These are phyloP conservation scores for Massariosphaeria phaeospora DNA, from an alignment of 495 filamentous ascomycete genomes.

Conservation along the genomic window DNA sequence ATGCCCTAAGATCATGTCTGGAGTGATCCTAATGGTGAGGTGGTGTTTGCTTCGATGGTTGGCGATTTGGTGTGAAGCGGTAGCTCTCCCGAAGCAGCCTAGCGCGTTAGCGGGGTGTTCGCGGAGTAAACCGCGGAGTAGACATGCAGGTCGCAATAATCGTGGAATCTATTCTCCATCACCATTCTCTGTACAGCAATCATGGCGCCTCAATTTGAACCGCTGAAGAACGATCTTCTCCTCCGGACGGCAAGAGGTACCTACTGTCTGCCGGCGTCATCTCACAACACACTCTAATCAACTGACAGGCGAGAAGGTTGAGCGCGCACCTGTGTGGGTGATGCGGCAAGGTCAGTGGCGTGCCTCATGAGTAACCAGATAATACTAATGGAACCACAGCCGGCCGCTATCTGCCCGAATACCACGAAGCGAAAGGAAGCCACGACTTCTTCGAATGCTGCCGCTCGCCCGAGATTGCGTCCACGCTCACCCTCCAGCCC, in stretches of 20 bases:
- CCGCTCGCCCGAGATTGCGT: conserved; percentile 85
- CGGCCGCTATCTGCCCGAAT: conserved; percentile 95
- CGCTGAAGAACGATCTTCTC: conserved; percentile 85
- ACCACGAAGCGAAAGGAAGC: conserved; percentile 83
- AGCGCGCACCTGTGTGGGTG: conserved; percentile 93
- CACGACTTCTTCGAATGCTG: conserved; percentile 97
- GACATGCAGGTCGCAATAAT: no score
- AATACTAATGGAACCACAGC: conserved; percentile 52
- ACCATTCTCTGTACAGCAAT: conserved; percentile 27
- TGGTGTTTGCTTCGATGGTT: no score
- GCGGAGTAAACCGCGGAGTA: no score
- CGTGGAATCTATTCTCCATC: conserved; percentile 9
- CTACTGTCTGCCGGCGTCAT: not conserved
- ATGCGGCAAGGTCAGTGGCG: conserved; percentile 82
- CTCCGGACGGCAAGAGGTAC: conserved; percentile 82
- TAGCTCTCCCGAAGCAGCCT: not conserved
- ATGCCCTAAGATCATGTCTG: no score
- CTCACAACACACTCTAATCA: conserved; percentile 15
- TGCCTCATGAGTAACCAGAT: not conserved
- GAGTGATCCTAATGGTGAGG: no score
- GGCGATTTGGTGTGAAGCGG: no score
- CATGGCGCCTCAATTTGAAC: conserved; percentile 53
- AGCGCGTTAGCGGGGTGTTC: not conserved
- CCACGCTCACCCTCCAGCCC: conserved; percentile 85
- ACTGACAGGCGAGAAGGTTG: conserved; percentile 73